phyloP scores from a whole-genome alignment of 805 yeast species.

The Suhomyces sp. region DNA sequence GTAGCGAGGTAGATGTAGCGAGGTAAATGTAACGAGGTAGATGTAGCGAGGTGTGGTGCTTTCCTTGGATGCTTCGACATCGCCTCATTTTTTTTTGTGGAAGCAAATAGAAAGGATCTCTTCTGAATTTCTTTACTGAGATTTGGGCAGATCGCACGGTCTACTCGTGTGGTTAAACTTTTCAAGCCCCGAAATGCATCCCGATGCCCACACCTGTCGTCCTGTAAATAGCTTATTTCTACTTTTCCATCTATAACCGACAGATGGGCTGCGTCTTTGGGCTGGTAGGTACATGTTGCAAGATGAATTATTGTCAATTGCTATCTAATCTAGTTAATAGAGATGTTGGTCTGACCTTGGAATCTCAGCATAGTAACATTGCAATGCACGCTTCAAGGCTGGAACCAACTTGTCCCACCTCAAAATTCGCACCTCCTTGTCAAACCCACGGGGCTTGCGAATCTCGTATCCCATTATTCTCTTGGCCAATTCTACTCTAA shows the following conservation, averaged over 20 bases:
- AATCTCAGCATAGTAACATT: constrained; percentile 60
- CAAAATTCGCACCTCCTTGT: constrained; percentile 61
- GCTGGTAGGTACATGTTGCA: neutral
- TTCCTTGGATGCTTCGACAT: too few relatives aligned
- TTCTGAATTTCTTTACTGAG: too few relatives aligned
- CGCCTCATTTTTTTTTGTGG: too few relatives aligned
- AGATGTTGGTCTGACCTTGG: constrained; percentile 25
- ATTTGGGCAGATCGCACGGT: too few relatives aligned
- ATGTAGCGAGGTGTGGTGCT: too few relatives aligned
- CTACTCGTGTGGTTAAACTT: too few relatives aligned
- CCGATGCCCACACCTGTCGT: neutral
- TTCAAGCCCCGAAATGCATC: too few relatives aligned
- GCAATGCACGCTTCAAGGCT: constrained; percentile 61
- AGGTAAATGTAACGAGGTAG: too few relatives aligned
- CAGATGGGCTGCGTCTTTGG: neutral
- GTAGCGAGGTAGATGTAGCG: too few relatives aligned
- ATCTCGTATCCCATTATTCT: constrained; percentile 62
- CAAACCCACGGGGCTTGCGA: constrained; percentile 66
- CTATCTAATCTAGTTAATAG: neutral
- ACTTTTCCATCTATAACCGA: neutral
- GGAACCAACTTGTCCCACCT: constrained; percentile 59
- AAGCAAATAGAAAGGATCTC: too few relatives aligned
- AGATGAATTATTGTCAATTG: neutral
- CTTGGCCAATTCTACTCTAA: constrained; percentile 54
- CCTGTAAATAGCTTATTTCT: neutral